Evolutionary conservation across 2,329 filamentous ascomycete genomes (phyloP), one percentile per base, ranked within the genome.

Genomic region (Diaporthe destruens): DNA sequence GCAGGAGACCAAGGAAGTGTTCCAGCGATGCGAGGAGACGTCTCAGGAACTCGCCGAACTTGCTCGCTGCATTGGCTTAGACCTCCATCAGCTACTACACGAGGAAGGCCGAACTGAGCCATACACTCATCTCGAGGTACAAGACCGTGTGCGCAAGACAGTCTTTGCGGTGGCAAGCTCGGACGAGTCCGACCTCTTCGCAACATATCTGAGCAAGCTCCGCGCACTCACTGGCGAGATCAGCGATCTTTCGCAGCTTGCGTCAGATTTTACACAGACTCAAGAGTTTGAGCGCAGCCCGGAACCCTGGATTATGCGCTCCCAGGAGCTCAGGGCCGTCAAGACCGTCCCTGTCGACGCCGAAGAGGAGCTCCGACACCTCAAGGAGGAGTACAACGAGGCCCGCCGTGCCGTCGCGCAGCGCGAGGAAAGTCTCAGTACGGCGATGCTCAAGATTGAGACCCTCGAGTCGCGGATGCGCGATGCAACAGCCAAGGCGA

Each of bases 371-470:
- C 88, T 98, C 69, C 90, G 92, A 8, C 90, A 92, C 25, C 86
- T 98, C 72, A 94, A 92, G 77, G 93, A 95, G 69, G 92, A 96
- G 76, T 89, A 96, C 76, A 90, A 92, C 76, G 94, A 96, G 78
- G 91, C 93, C 25, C 92, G 93, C 4, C 91, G 92, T 70, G 87
- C 89, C 4, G 87, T 94, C 72, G 90, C 92, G 1, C 88, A 92
- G 75, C 91, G 92, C 75, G 94, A 98, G 76, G 93, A 95, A 80
- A 91, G 92, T 47, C 89, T 97, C 68, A 95, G 97, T 81, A 96
- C 97, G 72, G 89, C 94, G 32, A 89, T 92, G n/a, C 92, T 98
- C 76, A 95, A 96, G 81, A 97, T 98, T 76, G 96, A 98, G 82
- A 94, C 96, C 53, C 90, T 98, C 49, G 94, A 97, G 81, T 93